A percentile compares a stretch with the other conserved stretches of the same genome.
These are phyloP conservation scores for Coccomyxa sp. DNA, from an alignment of 139 green algal species.

Conservation along the genomic window DNA sequence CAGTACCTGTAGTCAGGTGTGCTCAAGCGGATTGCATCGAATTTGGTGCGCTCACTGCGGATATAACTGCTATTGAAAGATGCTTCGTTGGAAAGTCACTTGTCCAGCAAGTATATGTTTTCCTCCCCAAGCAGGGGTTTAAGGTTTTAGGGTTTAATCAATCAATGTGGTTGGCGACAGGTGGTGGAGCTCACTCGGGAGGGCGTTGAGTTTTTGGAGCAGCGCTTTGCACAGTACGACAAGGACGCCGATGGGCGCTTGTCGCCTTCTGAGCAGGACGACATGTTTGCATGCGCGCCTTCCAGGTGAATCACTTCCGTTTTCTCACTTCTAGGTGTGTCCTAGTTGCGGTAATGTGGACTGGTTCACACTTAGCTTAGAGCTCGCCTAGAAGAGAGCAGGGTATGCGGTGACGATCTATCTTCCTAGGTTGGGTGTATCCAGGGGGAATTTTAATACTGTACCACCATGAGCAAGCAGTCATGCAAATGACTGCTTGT, in stretches of 20 bases:
- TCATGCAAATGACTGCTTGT: no score
- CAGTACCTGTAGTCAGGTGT: no score
- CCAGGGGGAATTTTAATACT: no score
- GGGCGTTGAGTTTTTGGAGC: slow-evolving; percentile 49
- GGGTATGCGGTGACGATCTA: background rate
- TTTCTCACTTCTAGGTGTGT: background rate
- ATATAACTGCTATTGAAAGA: no score
- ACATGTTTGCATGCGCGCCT: slow-evolving; percentile 59
- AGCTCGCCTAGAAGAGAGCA: background rate
- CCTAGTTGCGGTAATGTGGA: background rate
- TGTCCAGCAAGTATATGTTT: no score
- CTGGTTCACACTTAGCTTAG: background rate
- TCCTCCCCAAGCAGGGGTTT: background rate
- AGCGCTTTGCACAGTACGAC: slow-evolving; percentile 52
- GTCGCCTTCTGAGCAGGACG: slow-evolving; percentile 33
- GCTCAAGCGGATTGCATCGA: no score
- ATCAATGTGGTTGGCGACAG: slow-evolving; percentile 23
- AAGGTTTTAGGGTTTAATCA: background rate
- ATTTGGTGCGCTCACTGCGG: no score
- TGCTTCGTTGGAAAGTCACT: no score
- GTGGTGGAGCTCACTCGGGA: slow-evolving; percentile 55
- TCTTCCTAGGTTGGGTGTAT: no score
- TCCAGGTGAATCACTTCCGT: background rate
- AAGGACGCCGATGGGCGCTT: slow-evolving; percentile 48
- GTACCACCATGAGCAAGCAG: no score